Evolutionary conservation across 2,329 filamentous ascomycete genomes (phyloP).

Genomic region (Botryotinia narcissicola): DNA sequence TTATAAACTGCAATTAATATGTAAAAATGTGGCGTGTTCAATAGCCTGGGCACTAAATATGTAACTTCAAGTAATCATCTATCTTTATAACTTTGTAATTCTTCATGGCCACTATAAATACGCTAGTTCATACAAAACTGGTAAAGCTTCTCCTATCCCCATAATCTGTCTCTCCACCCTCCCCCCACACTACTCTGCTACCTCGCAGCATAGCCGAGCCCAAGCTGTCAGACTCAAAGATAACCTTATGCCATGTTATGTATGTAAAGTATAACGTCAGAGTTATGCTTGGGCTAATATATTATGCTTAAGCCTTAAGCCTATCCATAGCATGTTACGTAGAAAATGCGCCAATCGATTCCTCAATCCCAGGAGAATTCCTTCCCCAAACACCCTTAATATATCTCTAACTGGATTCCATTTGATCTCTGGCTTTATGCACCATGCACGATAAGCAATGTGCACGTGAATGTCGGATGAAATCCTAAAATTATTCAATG

Average conservation of each 20-base stretch:
- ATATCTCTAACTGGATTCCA: background rate
- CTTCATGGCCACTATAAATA: background rate
- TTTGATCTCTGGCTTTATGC: background rate
- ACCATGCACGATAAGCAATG: slow-evolving; percentile 10
- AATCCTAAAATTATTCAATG: background rate
- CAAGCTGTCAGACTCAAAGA: background rate
- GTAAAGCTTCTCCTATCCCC: background rate
- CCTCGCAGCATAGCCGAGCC: background rate
- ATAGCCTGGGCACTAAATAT: background rate
- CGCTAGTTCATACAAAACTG: background rate
- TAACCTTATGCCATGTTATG: background rate
- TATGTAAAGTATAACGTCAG: slow-evolving; percentile 1
- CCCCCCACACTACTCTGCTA: background rate
- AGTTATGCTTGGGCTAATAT: background rate
- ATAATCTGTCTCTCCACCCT: background rate
- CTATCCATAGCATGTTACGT: slow-evolving; percentile 5
- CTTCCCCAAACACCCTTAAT: slow-evolving; percentile 14
- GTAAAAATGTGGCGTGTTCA: background rate
- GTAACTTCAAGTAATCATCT: background rate
- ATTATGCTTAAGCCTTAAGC: slow-evolving; percentile 1
- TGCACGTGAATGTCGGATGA: background rate
- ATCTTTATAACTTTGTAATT: background rate
- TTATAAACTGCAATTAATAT: background rate
- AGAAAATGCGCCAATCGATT: slow-evolving; percentile 7
- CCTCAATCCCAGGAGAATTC: background rate